A percentile compares a stretch with the other conserved stretches of the same genome.
Conservation (phyloP, 2,329 filamentous ascomycete genomes). For the Sporothrix pallida region DNA sequence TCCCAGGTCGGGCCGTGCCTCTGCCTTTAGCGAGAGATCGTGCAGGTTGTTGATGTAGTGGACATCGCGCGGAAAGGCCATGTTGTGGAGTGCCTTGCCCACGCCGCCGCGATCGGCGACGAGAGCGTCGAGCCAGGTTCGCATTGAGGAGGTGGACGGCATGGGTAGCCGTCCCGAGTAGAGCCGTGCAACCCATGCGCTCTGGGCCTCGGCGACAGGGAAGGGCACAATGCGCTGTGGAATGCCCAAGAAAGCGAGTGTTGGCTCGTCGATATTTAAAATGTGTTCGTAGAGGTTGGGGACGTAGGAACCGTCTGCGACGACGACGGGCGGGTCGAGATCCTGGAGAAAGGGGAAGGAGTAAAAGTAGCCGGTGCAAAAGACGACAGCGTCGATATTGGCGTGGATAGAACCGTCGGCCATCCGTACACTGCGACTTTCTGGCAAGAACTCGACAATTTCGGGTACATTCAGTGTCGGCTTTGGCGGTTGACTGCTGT, state of each 20-base stretch:
- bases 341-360: slow-evolving; percentile 70
- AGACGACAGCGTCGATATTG: slow-evolving; percentile 66
- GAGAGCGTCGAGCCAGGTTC: background rate
- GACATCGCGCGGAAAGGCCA: slow-evolving; percentile 59
- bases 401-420: slow-evolving; percentile 60
- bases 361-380: slow-evolving; percentile 75
- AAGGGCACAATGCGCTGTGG: slow-evolving; percentile 76
- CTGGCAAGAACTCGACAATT: slow-evolving; percentile 54
- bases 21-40: slow-evolving; percentile 52
- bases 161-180: slow-evolving; percentile 66
- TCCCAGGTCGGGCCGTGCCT: slow-evolving; percentile 42
- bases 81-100: slow-evolving; percentile 43
- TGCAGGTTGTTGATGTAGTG: slow-evolving; percentile 65
- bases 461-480: slow-evolving; percentile 42
- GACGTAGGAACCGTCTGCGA: slow-evolving; percentile 55
- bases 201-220: slow-evolving; percentile 71
- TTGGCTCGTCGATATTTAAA: slow-evolving; percentile 71
- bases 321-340: slow-evolving; percentile 57
- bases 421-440: slow-evolving; percentile 62
- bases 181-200: slow-evolving; percentile 68
- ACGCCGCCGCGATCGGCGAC: slow-evolving; percentile 24
- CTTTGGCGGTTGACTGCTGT: background rate
- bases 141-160: slow-evolving; percentile 47
- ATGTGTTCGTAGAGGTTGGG: slow-evolving; percentile 54
- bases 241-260: slow-evolving; percentile 67